phyloP scores from a whole-genome alignment of 148 eudicot species.

The Chenopodium berlandieri region DNA sequence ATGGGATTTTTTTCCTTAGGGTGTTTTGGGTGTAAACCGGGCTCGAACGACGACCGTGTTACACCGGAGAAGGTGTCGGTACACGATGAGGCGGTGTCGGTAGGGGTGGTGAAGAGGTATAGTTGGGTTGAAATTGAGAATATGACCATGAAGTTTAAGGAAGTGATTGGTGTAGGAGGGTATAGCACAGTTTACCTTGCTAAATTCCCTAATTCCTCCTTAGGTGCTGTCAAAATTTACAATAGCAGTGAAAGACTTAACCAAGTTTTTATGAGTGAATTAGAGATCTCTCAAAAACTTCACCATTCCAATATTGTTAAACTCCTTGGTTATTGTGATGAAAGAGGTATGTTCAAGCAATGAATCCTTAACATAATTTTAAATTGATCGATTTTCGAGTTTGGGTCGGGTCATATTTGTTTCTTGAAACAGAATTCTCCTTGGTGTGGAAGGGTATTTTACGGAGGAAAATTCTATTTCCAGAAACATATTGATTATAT shows the following conservation, averaged over 20 bases:
- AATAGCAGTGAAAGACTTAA: constrained; percentile 50
- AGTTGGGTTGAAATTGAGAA: constrained; percentile 56
- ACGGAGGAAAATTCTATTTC: too few species aligned
- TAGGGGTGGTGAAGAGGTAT: constrained; percentile 38
- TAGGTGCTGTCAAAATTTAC: constrained; percentile 63
- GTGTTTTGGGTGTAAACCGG: constrained; percentile 20
- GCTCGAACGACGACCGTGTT: constrained; percentile 20
- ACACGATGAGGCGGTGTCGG: background rate
- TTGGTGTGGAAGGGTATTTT: too few species aligned
- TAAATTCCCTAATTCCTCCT: constrained; percentile 35
- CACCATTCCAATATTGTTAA: constrained; percentile 59
- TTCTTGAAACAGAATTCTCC: too few species aligned
- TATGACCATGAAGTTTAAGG: constrained; percentile 39
- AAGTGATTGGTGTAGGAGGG: constrained; percentile 70
- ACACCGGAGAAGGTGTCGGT: constrained; percentile 12
- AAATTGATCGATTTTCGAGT: background rate
- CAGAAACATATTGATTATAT: too few species aligned
- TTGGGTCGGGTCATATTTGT: background rate
- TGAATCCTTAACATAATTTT: background rate
- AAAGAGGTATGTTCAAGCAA: constrained; percentile 43
- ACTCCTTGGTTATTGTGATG: constrained; percentile 64
- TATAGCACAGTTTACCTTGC: constrained; percentile 78
- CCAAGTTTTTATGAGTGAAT: constrained; percentile 56
- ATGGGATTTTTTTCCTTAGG: constrained; percentile 32
- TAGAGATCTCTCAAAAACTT: constrained; percentile 51